These are phyloP conservation scores for Nakazawaea anatomiae DNA, from an alignment of 805 yeast species.

Conservation along the genomic window DNA sequence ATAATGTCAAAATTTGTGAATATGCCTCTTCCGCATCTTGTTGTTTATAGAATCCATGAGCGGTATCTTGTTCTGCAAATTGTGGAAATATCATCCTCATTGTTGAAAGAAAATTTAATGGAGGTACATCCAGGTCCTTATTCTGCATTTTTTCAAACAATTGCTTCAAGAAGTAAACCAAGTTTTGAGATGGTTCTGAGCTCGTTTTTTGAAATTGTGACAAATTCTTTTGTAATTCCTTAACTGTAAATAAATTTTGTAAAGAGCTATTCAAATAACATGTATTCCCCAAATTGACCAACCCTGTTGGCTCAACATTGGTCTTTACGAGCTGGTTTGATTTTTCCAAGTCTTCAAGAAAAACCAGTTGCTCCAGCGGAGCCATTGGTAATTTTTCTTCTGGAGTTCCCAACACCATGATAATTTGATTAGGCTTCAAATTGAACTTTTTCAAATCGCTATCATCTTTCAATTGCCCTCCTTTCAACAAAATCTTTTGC, in stretches of 20 bases:
- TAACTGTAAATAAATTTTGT: conserved; percentile 45
- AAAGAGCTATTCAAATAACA: conserved; percentile 71
- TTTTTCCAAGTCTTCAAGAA: conserved; percentile 63
- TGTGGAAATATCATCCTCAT: conserved; percentile 76
- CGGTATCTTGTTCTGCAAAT: conserved; percentile 70
- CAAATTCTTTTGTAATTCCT: conserved; percentile 33
- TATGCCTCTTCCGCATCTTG: conserved; percentile 98
- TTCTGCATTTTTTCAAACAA: conserved; percentile 40
- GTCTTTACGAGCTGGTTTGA: conserved; percentile 31
- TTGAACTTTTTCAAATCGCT: conserved; percentile 40
- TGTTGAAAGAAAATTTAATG: conserved; percentile 58
- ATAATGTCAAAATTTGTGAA: conserved; percentile 62
- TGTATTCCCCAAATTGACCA: conserved; percentile 68
- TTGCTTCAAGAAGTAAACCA: conserved; percentile 30
- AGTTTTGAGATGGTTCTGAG: conserved; percentile 14
- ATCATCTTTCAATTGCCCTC: conserved; percentile 81
- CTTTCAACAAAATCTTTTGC: conserved; percentile 85
- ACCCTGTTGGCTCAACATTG: conserved; percentile 53
- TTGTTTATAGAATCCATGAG: conserved; percentile 73
- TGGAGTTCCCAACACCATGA: conserved; percentile 93
- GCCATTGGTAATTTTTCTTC: conserved; percentile 47
- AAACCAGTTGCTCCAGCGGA: conserved; percentile 50
- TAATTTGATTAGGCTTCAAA: conserved; percentile 56
- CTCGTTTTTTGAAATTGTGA: conserved; percentile 15
- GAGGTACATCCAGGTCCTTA: conserved; percentile 47